Evolutionary conservation across 2,329 filamentous ascomycete genomes (phyloP), one percentile per base, ranked within the genome.

Genomic region (Scortechinia acanthostroma): DNA sequence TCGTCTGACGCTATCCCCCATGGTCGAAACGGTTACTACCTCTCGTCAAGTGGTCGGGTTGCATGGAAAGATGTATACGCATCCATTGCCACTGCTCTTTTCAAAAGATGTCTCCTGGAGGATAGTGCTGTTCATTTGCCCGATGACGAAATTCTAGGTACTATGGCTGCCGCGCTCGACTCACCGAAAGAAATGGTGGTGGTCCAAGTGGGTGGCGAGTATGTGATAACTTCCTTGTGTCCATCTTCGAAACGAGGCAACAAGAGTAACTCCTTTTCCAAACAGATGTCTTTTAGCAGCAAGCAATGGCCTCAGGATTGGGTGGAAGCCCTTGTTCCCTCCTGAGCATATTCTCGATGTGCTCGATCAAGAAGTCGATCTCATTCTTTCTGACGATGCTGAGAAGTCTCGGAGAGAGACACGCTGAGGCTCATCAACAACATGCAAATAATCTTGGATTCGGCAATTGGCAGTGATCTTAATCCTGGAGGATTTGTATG

Each of bases 11-110:
- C 65, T 3, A 57, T 62, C 0, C 62, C 54, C 2, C 48, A 67
- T 43, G 70, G 69, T 0, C 65, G 60, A 45, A 58, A 65, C 1
- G 73, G 74, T 0, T 76, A 69, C 49, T 77, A 71, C 50, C 64
- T 77, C 4, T 74, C 73, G 0, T 52, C 71, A 0, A 57, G 71
- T 0, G 74, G 74, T 1, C 63, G 57, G 16, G 57, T 77, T 3
- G 61, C 61, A 0, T 79, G 73, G 74, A 58, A 68, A 15, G 70
- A 74, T 44, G 45, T 79, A 0, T 77, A 77, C 52, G 50, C 46
- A 3, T 63, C 66, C 2, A 65, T 77, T 47, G 72, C 65, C 1
- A 53, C 52, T 15, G 54, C 63, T 1, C 53, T 77, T 6, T 56
- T 54, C 1, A 64, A 68, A 48, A 59, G 64, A 2, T 54, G 58